A percentile compares a stretch with the other conserved stretches of the same genome.
Evolutionary conservation across 352 stramenopile genomes (phyloP).

Genomic region (Stramenopiles sp.): DNA sequence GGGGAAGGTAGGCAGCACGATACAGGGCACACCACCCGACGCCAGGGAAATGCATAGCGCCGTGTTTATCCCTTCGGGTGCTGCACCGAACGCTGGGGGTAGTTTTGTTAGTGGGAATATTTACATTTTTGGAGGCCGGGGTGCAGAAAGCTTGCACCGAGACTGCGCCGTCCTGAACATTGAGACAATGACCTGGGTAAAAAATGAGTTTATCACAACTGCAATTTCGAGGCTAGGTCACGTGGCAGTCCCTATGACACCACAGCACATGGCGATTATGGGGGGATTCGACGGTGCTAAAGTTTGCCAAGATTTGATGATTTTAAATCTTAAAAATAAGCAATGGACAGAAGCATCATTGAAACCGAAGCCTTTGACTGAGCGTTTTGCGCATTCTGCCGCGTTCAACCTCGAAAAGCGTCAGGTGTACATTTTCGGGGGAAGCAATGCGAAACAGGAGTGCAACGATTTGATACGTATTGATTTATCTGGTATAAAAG

Average conservation of each 20-base stretch:
- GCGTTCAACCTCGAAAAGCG: neutral
- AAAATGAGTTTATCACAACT: neutral
- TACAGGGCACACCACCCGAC: neutral
- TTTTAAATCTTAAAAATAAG: slow-evolving; percentile 12
- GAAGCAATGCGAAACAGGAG: neutral
- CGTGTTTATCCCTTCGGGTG: neutral
- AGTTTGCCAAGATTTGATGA: slow-evolving; percentile 10
- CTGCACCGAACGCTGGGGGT: too few species aligned
- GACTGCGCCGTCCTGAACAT: neutral
- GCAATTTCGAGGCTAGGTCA: neutral
- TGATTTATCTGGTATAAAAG: neutral
- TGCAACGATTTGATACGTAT: slow-evolving; percentile 1
- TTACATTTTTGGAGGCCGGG: neutral
- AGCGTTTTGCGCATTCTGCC: neutral
- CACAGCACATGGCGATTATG: neutral
- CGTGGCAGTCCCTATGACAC: neutral
- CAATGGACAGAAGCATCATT: slow-evolving; percentile 6
- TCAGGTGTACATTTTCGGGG: neutral
- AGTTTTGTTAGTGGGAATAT: too few species aligned
- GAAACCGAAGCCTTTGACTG: neutral
- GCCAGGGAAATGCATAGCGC: slow-evolving; percentile 7
- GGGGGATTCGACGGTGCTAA: slow-evolving; percentile 6
- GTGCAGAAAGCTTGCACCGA: neutral
- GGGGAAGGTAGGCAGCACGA: too few species aligned
- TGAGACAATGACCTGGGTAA: neutral